phyloP scores from a whole-genome alignment of 202 grass and related monocot species.

The Hordeum pubiflorum region DNA sequence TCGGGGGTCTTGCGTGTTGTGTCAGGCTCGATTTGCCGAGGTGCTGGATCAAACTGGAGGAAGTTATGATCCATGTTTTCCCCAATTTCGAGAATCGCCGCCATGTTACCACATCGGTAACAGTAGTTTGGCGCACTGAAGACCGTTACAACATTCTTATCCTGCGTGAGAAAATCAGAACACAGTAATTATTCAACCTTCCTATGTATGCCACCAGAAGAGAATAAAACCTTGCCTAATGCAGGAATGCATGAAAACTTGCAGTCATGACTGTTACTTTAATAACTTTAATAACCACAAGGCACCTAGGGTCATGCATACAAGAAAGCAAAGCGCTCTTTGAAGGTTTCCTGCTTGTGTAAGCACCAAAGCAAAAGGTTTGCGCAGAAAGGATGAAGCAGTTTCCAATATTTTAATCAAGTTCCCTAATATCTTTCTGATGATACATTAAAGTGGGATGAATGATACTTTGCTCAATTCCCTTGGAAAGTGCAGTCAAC shows the following conservation, averaged over 20 bases:
- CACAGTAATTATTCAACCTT: constrained; percentile 9
- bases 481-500: neutral
- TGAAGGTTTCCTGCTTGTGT: neutral
- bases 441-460: neutral
- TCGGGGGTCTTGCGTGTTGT: constrained; percentile 88
- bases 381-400: neutral
- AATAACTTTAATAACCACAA: neutral
- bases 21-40: constrained; percentile 85
- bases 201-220: neutral
- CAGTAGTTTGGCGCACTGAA: constrained; percentile 96
- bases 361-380: neutral
- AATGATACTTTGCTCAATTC: neutral
- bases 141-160: constrained; percentile 93
- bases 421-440: neutral
- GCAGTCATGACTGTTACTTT: neutral
- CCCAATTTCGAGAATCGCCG: constrained; percentile 83
- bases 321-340: neutral
- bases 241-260: neutral
- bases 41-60: constrained; percentile 87
- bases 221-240: neutral
- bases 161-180: constrained; percentile 34
- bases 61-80: constrained; percentile 98
- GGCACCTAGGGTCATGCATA: neutral
- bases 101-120: constrained; percentile 96
- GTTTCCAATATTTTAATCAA: neutral